A percentile compares a stretch with the other conserved stretches of the same genome.
phyloP scores from a whole-genome alignment of 148 eudicot species.

The Vaccinium darrowii region DNA sequence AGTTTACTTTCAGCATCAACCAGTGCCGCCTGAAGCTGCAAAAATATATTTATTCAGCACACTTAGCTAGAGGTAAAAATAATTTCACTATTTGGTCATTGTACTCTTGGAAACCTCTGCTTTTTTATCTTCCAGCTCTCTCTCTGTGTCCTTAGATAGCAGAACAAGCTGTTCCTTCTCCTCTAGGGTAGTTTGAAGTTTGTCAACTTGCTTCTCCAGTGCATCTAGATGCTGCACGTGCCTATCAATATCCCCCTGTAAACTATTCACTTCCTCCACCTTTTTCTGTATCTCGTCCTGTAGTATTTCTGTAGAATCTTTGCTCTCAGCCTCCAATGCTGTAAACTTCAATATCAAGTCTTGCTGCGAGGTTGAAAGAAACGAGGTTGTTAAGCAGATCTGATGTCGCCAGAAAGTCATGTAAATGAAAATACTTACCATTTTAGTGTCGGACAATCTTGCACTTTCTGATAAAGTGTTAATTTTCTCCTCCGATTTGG shows the following conservation, averaged over 20 bases:
- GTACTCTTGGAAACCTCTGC: constrained; percentile 53
- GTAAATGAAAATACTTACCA: constrained; percentile 38
- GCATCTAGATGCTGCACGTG: constrained; percentile 41
- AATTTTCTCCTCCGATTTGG: constrained; percentile 53
- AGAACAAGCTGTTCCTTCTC: constrained; percentile 69
- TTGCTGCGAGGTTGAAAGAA: constrained; percentile 46
- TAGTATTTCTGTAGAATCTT: constrained; percentile 53
- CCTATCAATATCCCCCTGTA: constrained; percentile 55
- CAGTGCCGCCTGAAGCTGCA: constrained; percentile 59
- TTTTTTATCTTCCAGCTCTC: constrained; percentile 56
- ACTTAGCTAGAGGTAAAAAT: constrained; percentile 3
- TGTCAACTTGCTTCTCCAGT: constrained; percentile 52
- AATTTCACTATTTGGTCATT: constrained; percentile 7
- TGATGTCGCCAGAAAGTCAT: constrained; percentile 1
- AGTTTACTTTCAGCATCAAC: constrained; percentile 65
- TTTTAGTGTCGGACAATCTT: constrained; percentile 50
- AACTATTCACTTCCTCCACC: constrained; percentile 53
- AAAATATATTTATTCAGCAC: constrained; percentile 14
- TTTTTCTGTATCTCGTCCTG: constrained; percentile 53
- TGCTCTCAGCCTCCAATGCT: constrained; percentile 51
- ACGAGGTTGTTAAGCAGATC: neutral
- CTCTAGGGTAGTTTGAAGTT: constrained; percentile 43
- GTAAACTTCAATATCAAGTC: constrained; percentile 54
- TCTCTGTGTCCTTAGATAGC: constrained; percentile 51
- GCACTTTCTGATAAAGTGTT: constrained; percentile 48